A percentile compares a stretch with the other conserved stretches of the same genome.
Evolutionary conservation across 129 eudicot genomes (phyloP).

Genomic region (Flaveria bidentis): DNA sequence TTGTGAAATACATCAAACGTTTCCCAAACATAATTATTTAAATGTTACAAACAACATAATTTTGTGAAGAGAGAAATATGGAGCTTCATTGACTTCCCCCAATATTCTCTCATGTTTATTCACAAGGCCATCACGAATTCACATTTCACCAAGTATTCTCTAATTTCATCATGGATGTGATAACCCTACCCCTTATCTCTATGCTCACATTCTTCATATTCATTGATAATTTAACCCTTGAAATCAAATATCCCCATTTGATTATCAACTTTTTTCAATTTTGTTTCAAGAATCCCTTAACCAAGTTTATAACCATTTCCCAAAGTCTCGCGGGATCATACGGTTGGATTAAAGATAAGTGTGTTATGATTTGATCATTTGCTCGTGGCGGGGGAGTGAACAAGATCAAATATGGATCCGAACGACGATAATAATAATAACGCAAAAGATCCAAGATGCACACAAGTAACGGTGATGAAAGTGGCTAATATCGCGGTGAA

Average conservation of each 20-base stretch:
- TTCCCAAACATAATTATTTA: too few relatives aligned
- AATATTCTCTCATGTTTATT: slow-evolving; percentile 40
- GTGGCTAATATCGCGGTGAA: slow-evolving; percentile 63
- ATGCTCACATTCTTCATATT: slow-evolving; percentile 23
- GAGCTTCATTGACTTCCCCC: slow-evolving; percentile 20
- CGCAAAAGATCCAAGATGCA: slow-evolving; percentile 38
- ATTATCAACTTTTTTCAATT: slow-evolving; percentile 21
- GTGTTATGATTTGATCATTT: background rate
- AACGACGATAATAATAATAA: background rate
- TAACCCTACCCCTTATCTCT: slow-evolving; percentile 12
- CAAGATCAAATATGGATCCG: slow-evolving; percentile 27
- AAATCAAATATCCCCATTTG: too few relatives aligned
- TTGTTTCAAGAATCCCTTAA: slow-evolving; percentile 23
- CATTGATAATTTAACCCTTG: background rate
- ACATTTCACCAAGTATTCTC: slow-evolving; percentile 20
- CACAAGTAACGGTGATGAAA: slow-evolving; percentile 40
- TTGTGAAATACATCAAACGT: too few relatives aligned
- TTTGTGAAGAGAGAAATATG: slow-evolving; percentile 11
- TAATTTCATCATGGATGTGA: slow-evolving; percentile 31
- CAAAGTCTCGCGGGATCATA: slow-evolving; percentile 14
- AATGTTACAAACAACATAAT: background rate
- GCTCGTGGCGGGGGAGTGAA: background rate
- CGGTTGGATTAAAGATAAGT: slow-evolving; percentile 25
- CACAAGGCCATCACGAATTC: slow-evolving; percentile 28
- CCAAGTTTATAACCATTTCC: slow-evolving; percentile 17